Evolutionary conservation across 345 rosid species (phyloP), one percentile per base, ranked within the genome.

Genomic region (Ricinus communis): DNA sequence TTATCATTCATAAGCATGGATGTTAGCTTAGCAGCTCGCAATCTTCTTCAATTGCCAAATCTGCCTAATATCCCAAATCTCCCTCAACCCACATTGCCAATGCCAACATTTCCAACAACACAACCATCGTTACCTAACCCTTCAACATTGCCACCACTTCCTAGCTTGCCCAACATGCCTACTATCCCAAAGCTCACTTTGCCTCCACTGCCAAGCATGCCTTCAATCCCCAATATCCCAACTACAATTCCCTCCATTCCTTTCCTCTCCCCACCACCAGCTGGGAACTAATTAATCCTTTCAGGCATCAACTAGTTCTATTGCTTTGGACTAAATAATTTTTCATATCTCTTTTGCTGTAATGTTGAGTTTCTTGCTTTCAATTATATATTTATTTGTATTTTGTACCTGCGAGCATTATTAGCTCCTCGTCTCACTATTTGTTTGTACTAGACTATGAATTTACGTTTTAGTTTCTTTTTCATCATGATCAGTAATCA

Each of bases 11-110:
- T 69, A 1, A 61, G 74, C 66, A 40, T 74, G 8, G 30, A 73
- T 6, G 55, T 66, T 2, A 63, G 69, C 59, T 9, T 11, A 40
- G 85, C 80, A 8, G 77, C 76, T 49, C 78, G 82, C 21, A 57
- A 62, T 51, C 79, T 77, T 9, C 28, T 81, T 49, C 79, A 77
- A 41, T 2, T 68, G 55, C 73, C 73, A 16, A 13, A 25, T 10
- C 11, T 76, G 25, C 75, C 71, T 19, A 7, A 52, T 0, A 0
- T 69, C 11, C 70, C 68, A 0, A 57, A 69, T 50, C n/a, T 68
- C 55, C 81, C 81, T 0, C 43, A 15, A 4, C 65, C 31, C 12
- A 13, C 80, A 4, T 30, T 66, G 70, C 75, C 83, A 5, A 27
- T 65, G 19, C 62, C 71, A 8, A 57, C 74, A 10, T 14, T 67